Conservation (phyloP, 345 rosid species). For the Bruguiera parviflora region DNA sequence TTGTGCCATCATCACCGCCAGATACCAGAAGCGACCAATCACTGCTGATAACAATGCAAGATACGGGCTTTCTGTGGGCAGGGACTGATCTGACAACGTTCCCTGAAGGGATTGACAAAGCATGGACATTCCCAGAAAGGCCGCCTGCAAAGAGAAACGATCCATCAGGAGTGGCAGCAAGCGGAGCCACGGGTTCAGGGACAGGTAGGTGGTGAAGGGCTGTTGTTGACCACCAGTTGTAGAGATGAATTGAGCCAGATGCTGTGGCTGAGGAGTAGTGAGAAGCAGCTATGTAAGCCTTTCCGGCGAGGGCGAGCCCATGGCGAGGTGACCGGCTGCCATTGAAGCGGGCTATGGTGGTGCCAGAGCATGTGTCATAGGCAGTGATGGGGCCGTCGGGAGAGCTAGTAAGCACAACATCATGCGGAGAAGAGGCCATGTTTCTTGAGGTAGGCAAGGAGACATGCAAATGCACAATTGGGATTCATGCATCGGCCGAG, state of each 20-base stretch:
- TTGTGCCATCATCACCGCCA: conserved; percentile 42
- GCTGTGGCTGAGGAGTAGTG: conserved; percentile 37
- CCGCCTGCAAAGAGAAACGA: conserved; percentile 42
- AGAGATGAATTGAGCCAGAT: conserved; percentile 40
- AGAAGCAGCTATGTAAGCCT: conserved; percentile 40
- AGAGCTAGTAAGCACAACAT: conserved; percentile 42
- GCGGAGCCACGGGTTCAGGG: conserved; percentile 50
- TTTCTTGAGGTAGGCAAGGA: conserved; percentile 1
- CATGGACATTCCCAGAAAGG: conserved; percentile 32
- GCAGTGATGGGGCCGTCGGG: conserved; percentile 42
- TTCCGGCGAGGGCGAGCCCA: conserved; percentile 39
- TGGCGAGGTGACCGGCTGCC: conserved; percentile 43
- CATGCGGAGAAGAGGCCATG: conserved; percentile 26
- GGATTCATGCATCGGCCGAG: not conserved
- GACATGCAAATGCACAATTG: not conserved
- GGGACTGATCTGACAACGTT: conserved; percentile 28
- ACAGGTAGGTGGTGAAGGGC: conserved; percentile 38
- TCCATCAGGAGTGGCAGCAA: conserved; percentile 37
- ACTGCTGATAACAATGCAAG: conserved; percentile 32
- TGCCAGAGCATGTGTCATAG: conserved; percentile 32
- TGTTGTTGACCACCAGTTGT: conserved; percentile 44
- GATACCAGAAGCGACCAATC: conserved; percentile 46
- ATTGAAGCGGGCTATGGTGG: conserved; percentile 28
- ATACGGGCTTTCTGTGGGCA: conserved; percentile 39
- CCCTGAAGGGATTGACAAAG: conserved; percentile 36